Evolutionary conservation across 2,329 filamentous ascomycete species (phyloP), one percentile per base, ranked within the genome.

Genomic region (Sporothrix protearum): DNA sequence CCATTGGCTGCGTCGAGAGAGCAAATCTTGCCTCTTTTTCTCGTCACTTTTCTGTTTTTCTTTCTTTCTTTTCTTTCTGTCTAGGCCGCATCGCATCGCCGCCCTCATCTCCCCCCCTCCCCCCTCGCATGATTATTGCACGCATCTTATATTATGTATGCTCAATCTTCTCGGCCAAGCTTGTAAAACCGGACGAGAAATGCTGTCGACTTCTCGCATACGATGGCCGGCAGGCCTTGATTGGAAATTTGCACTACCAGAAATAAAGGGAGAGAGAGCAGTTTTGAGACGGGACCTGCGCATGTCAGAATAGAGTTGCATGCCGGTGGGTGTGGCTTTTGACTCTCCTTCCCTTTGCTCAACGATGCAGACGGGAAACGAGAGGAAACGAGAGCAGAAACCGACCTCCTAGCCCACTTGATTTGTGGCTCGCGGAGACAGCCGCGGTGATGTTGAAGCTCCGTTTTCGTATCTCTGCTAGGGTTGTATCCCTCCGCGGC

Each of bases 401-500:
- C 0, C 9, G 6, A 3, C 39, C 39, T 42, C 39, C 5, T 36
- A n/a, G n/a, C n/a, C n/a, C 33, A 36, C 33, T 36, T 8, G 33
- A 28, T 1, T 36, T 19, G 7, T 33, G 16, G 36, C 36, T 59
- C 55, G 16, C 8, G 28, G 5, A 57, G 28, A n/a, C 53, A 57
- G 28, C 53, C 53, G n/a, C 57, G 33, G 57, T 39, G 57, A 19
- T 39, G 39, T 19, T 39, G 25, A 57, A 16, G 14, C 14, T 47
- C 42, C 42, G 42, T 16, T 28, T 30, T 55, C 19, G 28, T 10
- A 57, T 47, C 2, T 3, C 8, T 14, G 10, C 14, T n/a, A 36
- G 22, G 19, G 59, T 64, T 22, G 59, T 64, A 64, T 64, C 45
- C 36, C n/a, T 64, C 59, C 59, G 59, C 59, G 36, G 59, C 36